Base-by-base conservation (phyloP, 169 alveolate genomes). In the Eimeria tenella region DNA sequence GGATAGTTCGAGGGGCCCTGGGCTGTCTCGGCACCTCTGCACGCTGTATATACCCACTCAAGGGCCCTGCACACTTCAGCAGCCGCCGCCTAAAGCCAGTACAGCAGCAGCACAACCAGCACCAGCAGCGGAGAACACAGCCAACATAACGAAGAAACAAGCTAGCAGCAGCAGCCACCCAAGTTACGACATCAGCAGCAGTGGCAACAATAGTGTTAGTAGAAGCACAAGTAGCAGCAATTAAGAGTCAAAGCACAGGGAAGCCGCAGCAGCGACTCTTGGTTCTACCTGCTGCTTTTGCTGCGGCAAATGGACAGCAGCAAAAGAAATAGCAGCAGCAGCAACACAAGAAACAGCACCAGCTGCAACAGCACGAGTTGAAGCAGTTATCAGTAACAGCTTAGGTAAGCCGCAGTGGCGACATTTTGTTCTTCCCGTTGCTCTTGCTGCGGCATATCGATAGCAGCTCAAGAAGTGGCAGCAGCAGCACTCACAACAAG, bases 31-130 rank as follows among this genome's bases (percentile, higher is more conserved):
- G 74, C 68, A 11, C 56, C 56, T 75, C 68, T 42, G 86, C 86
- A 42, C 63, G 84, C 60, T 13, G 19, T 23, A n/a, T 68, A 68
- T 5, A 68, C 77, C 77, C 77, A 68, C 11, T 68, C 77, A 7
- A 68, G 31, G n/a, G 49, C n/a, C 77, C 31, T 10, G 77, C 77
- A 68, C 31, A 31, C 86, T 49, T 5, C 86, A 42, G 86, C 31
- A 17, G 52, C 86, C 4, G 86, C 17, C 10, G 19, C 21, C 60
- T 49, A 15, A 15, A 15, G 63, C 10, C 86, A 49, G 23, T 17
- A 31, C 49, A 75, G 74, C 74, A 65, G 74, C 60, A 52, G 56
- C 17, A 25, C 86, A 19, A 42, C 56, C 50, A 71, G 53, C 19
- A 21, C 6, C 50, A 42, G 55, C 50, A 42, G 49, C 8, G 31